Conservation (phyloP, 805 yeast species). For the Kodamaea restingae region DNA sequence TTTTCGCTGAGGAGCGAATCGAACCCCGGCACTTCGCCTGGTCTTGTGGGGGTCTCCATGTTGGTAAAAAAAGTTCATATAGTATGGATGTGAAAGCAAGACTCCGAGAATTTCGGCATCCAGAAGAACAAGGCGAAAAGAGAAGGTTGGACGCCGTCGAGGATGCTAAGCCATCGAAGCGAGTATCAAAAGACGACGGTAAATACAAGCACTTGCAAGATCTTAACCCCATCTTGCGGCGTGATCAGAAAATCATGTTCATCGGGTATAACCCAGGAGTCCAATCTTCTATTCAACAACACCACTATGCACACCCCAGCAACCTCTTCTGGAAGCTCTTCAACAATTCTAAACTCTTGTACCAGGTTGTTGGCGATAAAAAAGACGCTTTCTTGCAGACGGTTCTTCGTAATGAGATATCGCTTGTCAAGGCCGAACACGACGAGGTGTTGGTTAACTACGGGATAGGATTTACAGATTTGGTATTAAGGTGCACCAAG, state of each 20-base stretch:
- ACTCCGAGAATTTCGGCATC: slow-evolving; percentile 17
- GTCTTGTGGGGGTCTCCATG: slow-evolving; percentile 8
- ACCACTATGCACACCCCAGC: slow-evolving; percentile 68
- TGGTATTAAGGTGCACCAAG: slow-evolving; percentile 60
- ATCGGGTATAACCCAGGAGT: slow-evolving; percentile 74
- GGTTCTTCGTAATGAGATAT: slow-evolving; percentile 12
- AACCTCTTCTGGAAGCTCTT: slow-evolving; percentile 67
- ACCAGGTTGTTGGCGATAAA: slow-evolving; percentile 9
- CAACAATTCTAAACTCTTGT: slow-evolving; percentile 47
- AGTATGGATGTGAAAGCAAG: slow-evolving; percentile 12
- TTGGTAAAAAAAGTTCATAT: neutral
- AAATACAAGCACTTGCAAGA: slow-evolving; percentile 14
- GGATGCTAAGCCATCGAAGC: neutral
- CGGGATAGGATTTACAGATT: slow-evolving; percentile 66
- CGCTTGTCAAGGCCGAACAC: slow-evolving; percentile 24
- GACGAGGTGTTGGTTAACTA: slow-evolving; percentile 43
- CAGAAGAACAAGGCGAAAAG: slow-evolving; percentile 5
- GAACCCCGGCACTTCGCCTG: slow-evolving; percentile 1
- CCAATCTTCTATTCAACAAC: slow-evolving; percentile 56
- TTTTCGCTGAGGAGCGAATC: slow-evolving; percentile 7
- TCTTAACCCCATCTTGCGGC: slow-evolving; percentile 29
- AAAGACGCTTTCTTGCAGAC: slow-evolving; percentile 13
- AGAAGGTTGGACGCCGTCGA: neutral
- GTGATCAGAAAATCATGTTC: slow-evolving; percentile 42
- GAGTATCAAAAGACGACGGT: neutral